Base-by-base conservation (phyloP, 2,329 filamentous ascomycete genomes). In the Ophiocordyceps robertsii region DNA sequence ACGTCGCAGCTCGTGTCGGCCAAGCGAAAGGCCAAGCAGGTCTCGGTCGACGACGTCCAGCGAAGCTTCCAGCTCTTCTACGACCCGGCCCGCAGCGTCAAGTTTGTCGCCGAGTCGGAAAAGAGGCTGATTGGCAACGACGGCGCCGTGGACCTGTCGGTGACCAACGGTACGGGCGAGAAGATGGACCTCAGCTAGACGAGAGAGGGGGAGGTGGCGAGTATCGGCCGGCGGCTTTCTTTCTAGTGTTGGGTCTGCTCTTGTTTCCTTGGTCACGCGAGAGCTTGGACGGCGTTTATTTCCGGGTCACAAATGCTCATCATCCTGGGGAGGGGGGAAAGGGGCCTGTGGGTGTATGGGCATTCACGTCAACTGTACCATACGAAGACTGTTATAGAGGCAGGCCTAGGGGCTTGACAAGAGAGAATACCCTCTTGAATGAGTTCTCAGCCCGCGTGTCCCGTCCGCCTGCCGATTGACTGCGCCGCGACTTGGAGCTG, bases 11-110 rank as follows among this genome's bases (percentile, higher is more conserved):
- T 98, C 37, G 74, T 96, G 40, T 80, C 79, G 47, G 80, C 84
- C 55, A 96, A 95, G 73, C 78, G 89, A 50, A 83, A 80, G 56
- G 82, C 83, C 14, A 86, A 85, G 62, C 82, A 90, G 56, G 85
- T 98, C 39, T 77, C 75, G 44, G 75, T 95, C 44, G 79, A 86
- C 43, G 92, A 98, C 57, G 89, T 98, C 12, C 84, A 95, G 68
- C 79, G 90, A 52, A 94, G 87, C 65, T 98, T 90, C 71, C 75
- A 82, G 57, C 75, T 98, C 39, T 98, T 98, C 67, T 95, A 90
- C 65, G 92, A 98, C 60, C 82, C 89, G 1, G 69, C 69, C 39
- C 75, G 92, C 53, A 95, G 89, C 62, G 84, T 93, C 53, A 85
- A 86, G 64, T 95, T 96, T 55, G 87, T 98, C 37, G 67, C 74